Base-by-base conservation (phyloP, 2,329 filamentous ascomycete genomes). In the Rhinocladiella similis region DNA sequence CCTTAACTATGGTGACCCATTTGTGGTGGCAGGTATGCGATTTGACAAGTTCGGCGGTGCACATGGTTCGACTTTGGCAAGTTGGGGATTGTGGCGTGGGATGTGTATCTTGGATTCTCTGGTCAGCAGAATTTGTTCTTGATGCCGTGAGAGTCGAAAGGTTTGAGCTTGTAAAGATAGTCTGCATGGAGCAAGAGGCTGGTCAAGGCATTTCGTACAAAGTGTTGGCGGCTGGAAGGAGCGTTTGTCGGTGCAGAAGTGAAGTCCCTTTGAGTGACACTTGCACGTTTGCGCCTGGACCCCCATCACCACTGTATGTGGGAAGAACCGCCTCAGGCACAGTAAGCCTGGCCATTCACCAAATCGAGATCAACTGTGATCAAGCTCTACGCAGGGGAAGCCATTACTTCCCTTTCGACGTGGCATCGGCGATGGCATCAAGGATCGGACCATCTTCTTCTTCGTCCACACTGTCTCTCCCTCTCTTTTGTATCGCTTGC, bases 401-500 rank as follows among this genome's bases (percentile, higher is more conserved):
- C 53, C 47, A 51, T 22, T 48, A 45, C 46, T 54, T 48, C 19
- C n/a, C 47, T 4, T n/a, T 22, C 20, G 50, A 36, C 14, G 54
- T 43, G 18, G 57, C 59, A 53, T 64, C 51, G 60, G 67, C 56
- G 66, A 66, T 48, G 68, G 66, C 48, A 63, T 66, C 50, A 67
- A 64, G 19, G 65, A 64, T 48, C 66, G 66, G 53, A 62, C 67
- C 54, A 16, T 60, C 56, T 52, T 63, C 56, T 52, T 75, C 73
- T 29, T 73, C 69, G 52, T 79, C 78, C 53, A 75, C 76, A 49
- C 79, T 78, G 49, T 76, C 74, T 19, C 75, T 66, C 10, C 78
- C 78, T 59, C 76, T 73, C 63, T 80, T 80, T 56, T 79, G 76
- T 52, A 96, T 95, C 1, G 90, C 84, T 71, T 89, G 83, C 91